Base-by-base conservation (phyloP, 2,329 filamentous ascomycete species). In the Colletotrichum spinosum region DNA sequence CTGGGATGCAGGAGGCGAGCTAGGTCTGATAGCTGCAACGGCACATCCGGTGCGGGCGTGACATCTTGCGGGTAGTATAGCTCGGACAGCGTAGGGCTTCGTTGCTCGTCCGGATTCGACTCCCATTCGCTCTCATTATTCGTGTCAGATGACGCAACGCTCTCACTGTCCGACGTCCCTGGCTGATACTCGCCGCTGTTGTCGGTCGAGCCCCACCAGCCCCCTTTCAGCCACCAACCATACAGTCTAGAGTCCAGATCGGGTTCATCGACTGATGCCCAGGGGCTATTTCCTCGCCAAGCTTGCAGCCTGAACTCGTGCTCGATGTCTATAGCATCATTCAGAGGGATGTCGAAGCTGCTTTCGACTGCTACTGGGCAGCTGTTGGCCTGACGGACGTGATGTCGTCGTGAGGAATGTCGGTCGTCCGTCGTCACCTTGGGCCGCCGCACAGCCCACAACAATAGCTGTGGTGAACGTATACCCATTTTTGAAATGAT, bases 181-280 rank as follows among this genome's bases (percentile, higher is more conserved):
- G 90, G 90, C 38, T 82, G 76, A 75, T 94, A 98, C 68, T 95
- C 91, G 35, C 92, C 92, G 72, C 92, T 97, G 6, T 84, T 83
- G 74, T 98, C 95, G 38, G 90, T 83, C 13, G 90, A 89, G 1
- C 95, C 94, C 89, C 93, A 97, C 80, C 92, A 92, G 8, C 92
- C 93, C 17, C 93, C 93, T 58, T 84, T 83, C 56, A 91, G 88
- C 92, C 93, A 98, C 87, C 94, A 96, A 37, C 83, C 83, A 75
- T 97, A 98, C 2, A 97, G 80, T 64, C 88, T 90, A 2, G 85
- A 84, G 69, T 95, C 91, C 2, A 97, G 81, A 44, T 87, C 86
- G 35, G 86, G 85, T 70, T 96, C 92, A 45, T 88, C 80, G 7
- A 81, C 69, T 13, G 80, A 37, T 34, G 69, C 75, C 72, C 73